phyloP scores from a whole-genome alignment of 371 early-diverging fungal genomes.

The Mortierella sp. region DNA sequence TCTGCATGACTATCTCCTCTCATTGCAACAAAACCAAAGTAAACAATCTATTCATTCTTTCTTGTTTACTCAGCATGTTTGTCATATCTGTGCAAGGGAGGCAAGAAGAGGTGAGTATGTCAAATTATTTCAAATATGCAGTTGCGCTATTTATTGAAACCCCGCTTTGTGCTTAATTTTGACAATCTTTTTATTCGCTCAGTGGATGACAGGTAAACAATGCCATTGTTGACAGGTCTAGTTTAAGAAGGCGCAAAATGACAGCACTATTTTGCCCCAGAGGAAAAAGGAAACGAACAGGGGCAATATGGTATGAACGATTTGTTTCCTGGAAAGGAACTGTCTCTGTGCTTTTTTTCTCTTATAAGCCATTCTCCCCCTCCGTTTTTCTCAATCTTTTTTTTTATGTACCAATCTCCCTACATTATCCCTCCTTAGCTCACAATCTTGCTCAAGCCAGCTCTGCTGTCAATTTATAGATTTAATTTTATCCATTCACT shows the following conservation, averaged over 20 bases:
- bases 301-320: background rate
- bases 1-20: too few relatives aligned
- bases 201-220: conserved; percentile 4
- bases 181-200: conserved; percentile 10
- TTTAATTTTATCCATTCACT: too few relatives aligned
- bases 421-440: too few relatives aligned
- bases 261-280: background rate
- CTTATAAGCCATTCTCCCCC: background rate
- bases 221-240: background rate
- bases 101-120: background rate
- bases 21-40: too few relatives aligned
- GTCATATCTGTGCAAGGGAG: too few relatives aligned
- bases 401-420: background rate
- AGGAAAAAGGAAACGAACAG: conserved; percentile 1
- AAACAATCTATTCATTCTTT: too few relatives aligned
- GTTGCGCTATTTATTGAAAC: background rate
- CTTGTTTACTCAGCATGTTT: too few relatives aligned
- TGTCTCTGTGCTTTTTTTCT: background rate
- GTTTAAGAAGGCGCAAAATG: background rate
- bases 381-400: background rate
- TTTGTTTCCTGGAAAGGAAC: background rate
- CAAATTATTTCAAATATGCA: background rate
- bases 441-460: background rate
- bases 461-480: too few relatives aligned
- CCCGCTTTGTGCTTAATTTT: conserved; percentile 1